Base-by-base conservation (phyloP, 441 rosid genomes). In the Caryocar brasiliense region DNA sequence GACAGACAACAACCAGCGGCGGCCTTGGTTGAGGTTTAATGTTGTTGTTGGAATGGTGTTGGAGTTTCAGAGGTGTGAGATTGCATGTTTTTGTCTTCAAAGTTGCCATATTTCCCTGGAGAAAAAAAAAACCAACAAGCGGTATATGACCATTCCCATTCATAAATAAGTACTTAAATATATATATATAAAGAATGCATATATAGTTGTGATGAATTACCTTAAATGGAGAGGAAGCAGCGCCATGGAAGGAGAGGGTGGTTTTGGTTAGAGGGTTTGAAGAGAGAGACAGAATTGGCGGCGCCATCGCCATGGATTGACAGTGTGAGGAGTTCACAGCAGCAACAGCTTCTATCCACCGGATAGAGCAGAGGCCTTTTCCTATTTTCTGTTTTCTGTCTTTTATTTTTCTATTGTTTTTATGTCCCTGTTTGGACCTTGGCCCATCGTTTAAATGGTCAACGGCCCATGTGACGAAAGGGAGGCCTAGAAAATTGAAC, bases 201-300 rank as follows among this genome's bases (percentile, higher is more conserved):
- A 32, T 29, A 39, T 13, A 22, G 2, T 5, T 48, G 24, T 51
- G 37, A 26, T 18, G 24, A 36, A 39, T 40, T 48, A 62, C 82
- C 78, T 68, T 85, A 41, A 84, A 80, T 0, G 64, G 50, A 10
- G 82, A 64, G 13, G 70, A 65, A 17, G 73, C 58, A 17, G 73
- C 58, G 35, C 28, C 57, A 10, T 20, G 34, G 24, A 53, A 58
- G 46, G 54, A 47, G 9, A 37, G 13, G 21, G 65, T 47, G 6
- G 55, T 60, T 51, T 69, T 52, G 40, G 35, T 49, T 0, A 55
- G 65, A 13, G 77, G 58, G 17, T 56, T 54, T 37, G 77, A 55
- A 37, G 86, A 59, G 47, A 75, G 6, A 0, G 81, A 68, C 47
- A 78, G 64, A 32, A 81, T 68, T 54, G 63, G 25, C 23, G 83